Base-by-base conservation (phyloP, 345 rosid species). In the Viola odorata region DNA sequence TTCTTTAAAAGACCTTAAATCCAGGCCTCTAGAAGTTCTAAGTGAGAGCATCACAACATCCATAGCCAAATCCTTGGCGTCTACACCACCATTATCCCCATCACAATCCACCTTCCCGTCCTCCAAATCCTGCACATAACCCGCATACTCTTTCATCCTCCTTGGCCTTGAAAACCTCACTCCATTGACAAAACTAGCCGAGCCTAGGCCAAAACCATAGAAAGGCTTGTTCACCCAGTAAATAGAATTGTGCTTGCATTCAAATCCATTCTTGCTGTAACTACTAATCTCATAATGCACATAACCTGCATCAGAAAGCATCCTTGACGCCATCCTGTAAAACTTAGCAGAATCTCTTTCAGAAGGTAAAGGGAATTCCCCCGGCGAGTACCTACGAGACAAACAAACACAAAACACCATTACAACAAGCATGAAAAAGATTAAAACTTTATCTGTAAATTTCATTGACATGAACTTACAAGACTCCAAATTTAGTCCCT, bases 161-260 rank as follows among this genome's bases (percentile, higher is more conserved):
- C 75, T 94, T 5, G 97, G 99, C 76, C 99, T 80, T 37, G 99
- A 90, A 68, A 94, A 90, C 76, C 99, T 84, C 63, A 77, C 11
- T 58, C 97, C 97, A 69, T 79, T 70, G 38, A 84, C 75, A 67
- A 75, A 82, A 74, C 99, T 94, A n/a, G 97, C 96, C 59, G 99
- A 85, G 57, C 99, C 99, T 39, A 88, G 85, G 50, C 97, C 99
- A 13, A 90, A 90, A 37, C 73, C 96, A 57, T 90, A 90, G 75
- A 90, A 94, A 5, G 96, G 89, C 36, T 72, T 66, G 78, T 81
- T 86, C 80, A 83, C 78, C 97, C 97, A 94, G 89, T 90, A 94
- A 40, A 80, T 83, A 69, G 54, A 77, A 64, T 94, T 90, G 77
- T 90, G 97, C 74, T 80, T 82, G 65, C 99, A 94, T 71, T 86